A percentile compares a stretch with the other conserved stretches of the same genome.
Evolutionary conservation across 75 land plant species (phyloP).

Genomic region (Ceratopteris richardii): DNA sequence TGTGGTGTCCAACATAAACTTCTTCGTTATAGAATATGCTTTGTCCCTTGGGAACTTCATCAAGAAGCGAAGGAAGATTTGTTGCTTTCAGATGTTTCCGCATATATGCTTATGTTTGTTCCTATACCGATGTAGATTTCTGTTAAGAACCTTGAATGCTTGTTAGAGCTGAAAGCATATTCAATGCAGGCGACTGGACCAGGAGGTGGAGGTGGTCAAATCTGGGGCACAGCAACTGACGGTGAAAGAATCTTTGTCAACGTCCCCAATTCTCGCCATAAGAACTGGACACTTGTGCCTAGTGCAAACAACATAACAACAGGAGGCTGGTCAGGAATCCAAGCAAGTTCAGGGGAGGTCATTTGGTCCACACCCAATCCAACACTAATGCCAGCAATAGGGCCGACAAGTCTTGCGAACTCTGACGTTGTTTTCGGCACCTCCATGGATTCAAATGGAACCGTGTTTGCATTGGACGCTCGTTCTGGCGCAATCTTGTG

Average conservation of each 20-base stretch:
- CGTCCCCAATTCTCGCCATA: conserved; percentile 21
- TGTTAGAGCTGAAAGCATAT: background rate
- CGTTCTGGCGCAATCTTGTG: conserved; percentile 13
- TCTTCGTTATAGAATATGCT: too few relatives aligned
- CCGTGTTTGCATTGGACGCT: conserved; percentile 14
- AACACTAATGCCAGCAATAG: conserved; percentile 15
- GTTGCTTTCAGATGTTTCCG: too few relatives aligned
- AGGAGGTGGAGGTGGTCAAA: conserved; percentile 33
- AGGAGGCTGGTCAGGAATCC: conserved; percentile 41
- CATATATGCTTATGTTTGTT: too few relatives aligned
- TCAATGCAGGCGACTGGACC: conserved; percentile 32
- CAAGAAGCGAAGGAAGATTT: too few relatives aligned
- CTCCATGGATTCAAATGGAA: conserved; percentile 7
- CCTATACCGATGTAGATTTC: too few relatives aligned
- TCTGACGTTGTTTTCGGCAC: conserved; percentile 28
- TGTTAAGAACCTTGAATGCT: too few relatives aligned
- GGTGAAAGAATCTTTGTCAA: conserved; percentile 31
- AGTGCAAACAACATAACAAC: conserved; percentile 9
- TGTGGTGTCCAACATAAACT: too few relatives aligned
- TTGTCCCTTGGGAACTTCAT: too few relatives aligned
- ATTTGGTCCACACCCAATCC: conserved; percentile 20
- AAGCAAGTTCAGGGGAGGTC: conserved; percentile 20
- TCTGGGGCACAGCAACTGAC: conserved; percentile 45
- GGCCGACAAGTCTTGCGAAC: conserved; percentile 24
- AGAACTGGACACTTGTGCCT: conserved; percentile 16